Evolutionary conservation across 1,284 basidiomycete species (phyloP).

Genomic region (Irpex rosettiformis): DNA sequence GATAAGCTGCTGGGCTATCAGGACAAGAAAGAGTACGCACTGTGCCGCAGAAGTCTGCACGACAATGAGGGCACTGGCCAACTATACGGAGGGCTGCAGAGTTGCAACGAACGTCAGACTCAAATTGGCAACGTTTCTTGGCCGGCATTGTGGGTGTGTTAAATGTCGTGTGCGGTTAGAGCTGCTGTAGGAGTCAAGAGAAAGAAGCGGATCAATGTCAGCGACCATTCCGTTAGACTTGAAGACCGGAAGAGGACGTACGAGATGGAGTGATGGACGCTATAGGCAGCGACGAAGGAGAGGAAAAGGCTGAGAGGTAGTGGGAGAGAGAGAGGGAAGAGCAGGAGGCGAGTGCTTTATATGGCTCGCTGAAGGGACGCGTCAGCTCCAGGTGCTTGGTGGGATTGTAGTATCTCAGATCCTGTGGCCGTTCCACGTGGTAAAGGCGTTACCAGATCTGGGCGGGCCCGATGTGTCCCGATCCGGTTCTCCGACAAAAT

Average conservation of each 20-base stretch:
- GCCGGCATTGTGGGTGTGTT: slow-evolving; percentile 51
- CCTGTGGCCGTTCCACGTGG: slow-evolving; percentile 24
- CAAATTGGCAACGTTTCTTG: slow-evolving; percentile 83
- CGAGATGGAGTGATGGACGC: slow-evolving; percentile 11
- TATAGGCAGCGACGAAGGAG: slow-evolving; percentile 8
- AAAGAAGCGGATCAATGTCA: slow-evolving; percentile 3
- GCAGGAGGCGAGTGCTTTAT: slow-evolving; percentile 23
- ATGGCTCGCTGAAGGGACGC: slow-evolving; percentile 31
- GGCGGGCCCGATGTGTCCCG: background rate
- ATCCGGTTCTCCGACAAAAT: background rate
- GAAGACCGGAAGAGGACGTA: slow-evolving; percentile 7
- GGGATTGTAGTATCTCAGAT: slow-evolving; percentile 29
- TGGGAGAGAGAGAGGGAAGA: slow-evolving; percentile 17
- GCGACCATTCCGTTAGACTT: background rate
- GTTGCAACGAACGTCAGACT: slow-evolving; percentile 65
- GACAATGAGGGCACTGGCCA: slow-evolving; percentile 78
- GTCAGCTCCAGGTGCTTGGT: slow-evolving; percentile 30
- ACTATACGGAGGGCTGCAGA: slow-evolving; percentile 77
- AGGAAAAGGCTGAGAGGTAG: slow-evolving; percentile 12
- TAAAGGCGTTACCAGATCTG: slow-evolving; percentile 21
- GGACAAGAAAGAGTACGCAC: slow-evolving; percentile 43
- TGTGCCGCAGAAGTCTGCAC: slow-evolving; percentile 68
- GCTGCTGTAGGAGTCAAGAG: slow-evolving; percentile 5
- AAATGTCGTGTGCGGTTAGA: slow-evolving; percentile 21
- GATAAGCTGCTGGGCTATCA: slow-evolving; percentile 5